phyloP scores from a whole-genome alignment of 2,329 filamentous ascomycete genomes.

The Whalleya microplaca region DNA sequence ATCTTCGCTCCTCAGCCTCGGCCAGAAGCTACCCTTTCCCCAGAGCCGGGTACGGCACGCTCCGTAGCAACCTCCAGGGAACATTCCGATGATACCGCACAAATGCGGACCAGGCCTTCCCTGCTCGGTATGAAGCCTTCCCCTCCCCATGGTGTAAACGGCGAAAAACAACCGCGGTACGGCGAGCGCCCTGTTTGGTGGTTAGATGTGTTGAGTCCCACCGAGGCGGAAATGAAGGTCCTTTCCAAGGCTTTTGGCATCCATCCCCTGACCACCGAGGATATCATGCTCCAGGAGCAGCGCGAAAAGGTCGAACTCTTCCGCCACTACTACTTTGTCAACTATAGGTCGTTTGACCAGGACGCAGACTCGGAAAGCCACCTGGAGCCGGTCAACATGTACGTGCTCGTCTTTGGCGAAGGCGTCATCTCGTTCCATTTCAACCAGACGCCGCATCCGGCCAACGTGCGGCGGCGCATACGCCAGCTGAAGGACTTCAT shows the following conservation, averaged over 20 bases:
- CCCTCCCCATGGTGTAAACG: slow-evolving; percentile 23
- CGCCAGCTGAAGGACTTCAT: slow-evolving; percentile 93
- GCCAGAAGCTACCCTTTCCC: slow-evolving; percentile 11
- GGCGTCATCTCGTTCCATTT: slow-evolving; percentile 97
- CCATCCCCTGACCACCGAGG: slow-evolving; percentile 91
- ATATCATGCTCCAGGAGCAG: slow-evolving; percentile 96
- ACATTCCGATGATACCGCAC: slow-evolving; percentile 28
- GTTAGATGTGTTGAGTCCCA: slow-evolving; percentile 90
- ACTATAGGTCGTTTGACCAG: slow-evolving; percentile 97
- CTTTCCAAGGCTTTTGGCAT: slow-evolving; percentile 93
- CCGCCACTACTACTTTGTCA: slow-evolving; percentile 97
- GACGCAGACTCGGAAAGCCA: slow-evolving; percentile 88
- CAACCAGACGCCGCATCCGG: slow-evolving; percentile 91
- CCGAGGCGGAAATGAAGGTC: slow-evolving; percentile 93
- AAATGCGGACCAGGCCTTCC: slow-evolving; percentile 28
- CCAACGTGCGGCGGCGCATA: slow-evolving; percentile 92
- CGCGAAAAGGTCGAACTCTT: slow-evolving; percentile 98
- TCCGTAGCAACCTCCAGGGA: slow-evolving; percentile 25
- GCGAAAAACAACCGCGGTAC: slow-evolving; percentile 48
- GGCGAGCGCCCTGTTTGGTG: slow-evolving; percentile 94
- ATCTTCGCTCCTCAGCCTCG: slow-evolving; percentile 22
- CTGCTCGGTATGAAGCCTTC: slow-evolving; percentile 26
- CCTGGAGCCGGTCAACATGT: slow-evolving; percentile 95
- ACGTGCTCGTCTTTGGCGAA: slow-evolving; percentile 94
- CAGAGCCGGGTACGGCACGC: slow-evolving; percentile 17